Percentiles rank a stretch among this genome's conserved stretches.
phyloP scores from a whole-genome alignment of 2,329 filamentous ascomycete genomes.

The Chaetomium olivaceum region DNA sequence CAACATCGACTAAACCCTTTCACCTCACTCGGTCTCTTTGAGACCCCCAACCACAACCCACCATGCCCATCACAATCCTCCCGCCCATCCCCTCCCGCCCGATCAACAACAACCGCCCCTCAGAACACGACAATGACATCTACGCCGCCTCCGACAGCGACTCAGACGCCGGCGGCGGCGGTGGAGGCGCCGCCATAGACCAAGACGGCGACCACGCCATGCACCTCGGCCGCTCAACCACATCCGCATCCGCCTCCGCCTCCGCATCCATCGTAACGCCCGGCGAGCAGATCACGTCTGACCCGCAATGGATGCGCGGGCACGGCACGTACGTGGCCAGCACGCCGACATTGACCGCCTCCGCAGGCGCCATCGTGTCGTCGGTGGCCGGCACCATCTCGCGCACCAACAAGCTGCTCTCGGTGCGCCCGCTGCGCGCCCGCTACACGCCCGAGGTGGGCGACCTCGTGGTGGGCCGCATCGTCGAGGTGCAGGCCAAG shows the following conservation, averaged over 20 bases:
- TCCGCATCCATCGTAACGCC: conserved; percentile 72
- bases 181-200: conserved; percentile 45
- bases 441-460: conserved; percentile 96
- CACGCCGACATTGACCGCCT: no score
- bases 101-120: conserved; percentile 1
- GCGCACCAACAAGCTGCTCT: conserved; percentile 96
- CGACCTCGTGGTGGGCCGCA: conserved; percentile 89
- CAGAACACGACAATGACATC: conserved; percentile 15
- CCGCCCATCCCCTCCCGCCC: conserved; percentile 32
- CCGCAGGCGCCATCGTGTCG: conserved; percentile 72
- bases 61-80: conserved; percentile 39
- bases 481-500: conserved; percentile 89
- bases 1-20: not conserved
- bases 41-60: not conserved
- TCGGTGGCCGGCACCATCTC: conserved; percentile 88
- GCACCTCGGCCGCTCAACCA: conserved; percentile 20
- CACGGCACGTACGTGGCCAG: conserved; percentile 86
- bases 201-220: conserved; percentile 50
- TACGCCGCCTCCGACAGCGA: conserved; percentile 22
- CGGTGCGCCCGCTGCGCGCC: conserved; percentile 83
- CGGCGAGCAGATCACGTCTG: conserved; percentile 82
- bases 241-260: no score
- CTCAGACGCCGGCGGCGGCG: conserved; percentile 48
- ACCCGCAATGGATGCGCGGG: conserved; percentile 98
- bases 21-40: not conserved